Base-by-base conservation (phyloP, 176 grass and related monocot genomes). In the Stipa capillata region DNA sequence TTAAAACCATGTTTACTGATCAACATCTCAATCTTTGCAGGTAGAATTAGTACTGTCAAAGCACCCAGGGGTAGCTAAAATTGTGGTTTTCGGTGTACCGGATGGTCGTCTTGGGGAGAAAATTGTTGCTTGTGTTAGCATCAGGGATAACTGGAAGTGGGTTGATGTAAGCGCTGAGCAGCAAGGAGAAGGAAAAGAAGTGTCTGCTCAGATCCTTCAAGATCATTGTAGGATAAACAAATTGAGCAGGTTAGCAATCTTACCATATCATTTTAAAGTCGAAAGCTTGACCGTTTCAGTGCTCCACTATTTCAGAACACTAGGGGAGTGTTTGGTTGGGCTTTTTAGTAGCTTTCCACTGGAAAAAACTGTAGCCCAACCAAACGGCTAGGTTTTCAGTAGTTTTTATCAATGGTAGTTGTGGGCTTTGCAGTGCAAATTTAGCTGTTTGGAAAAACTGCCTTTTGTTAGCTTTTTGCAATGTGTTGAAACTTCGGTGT, bases 121-220 rank as follows among this genome's bases (percentile, higher is more conserved):
- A 78, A 74, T 97, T 82, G 75, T 90, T 42, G 92, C 95, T 47
- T 97, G 89, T 62, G 49, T 97, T 42, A 86, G 65, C 49, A 69
- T 92, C 65, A 90, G 29, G 59, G 87, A 89, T 73, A 79, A 80
- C 20, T 97, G 95, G 95, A 90, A 70, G 43, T 94, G 95, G 95
- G 58, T 89, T 56, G 51, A 82, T 74, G 32, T 48, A 81, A 81
- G 83, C 37, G 23, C 9, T 43, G 71, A 72, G 1, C 55, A 78
- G 36, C 55, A 49, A 31, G 39, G 51, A 29, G 65, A 88, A 37
- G 72, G 36, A 80, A 88, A 66, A 57, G 48, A 83, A 70, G 72
- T 94, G 15, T 94, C 90, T 29, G 17, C 83, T 41, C 72, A 81
- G 57, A 83, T 86, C 21, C 80, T 98, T 68, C 68, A 84, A 29